Base-by-base conservation (phyloP, 345 rosid species). In the Camelina sativa region DNA sequence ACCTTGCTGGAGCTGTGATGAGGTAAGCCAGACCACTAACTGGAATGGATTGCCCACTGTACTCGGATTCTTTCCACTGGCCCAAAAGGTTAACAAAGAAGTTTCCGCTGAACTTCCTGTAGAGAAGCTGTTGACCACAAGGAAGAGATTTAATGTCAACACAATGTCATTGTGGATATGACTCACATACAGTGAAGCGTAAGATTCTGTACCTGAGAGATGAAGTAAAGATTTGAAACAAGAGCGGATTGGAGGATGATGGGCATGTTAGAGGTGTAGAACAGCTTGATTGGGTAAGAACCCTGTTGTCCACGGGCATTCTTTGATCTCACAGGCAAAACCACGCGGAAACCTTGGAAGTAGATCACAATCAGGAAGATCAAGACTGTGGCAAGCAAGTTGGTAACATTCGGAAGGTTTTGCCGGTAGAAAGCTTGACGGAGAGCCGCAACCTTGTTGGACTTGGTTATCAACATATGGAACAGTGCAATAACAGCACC, bases 331-430 rank as follows among this genome's bases (percentile, higher is more conserved):
- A 91, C 97, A 58, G 94, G 97, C 62, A 91, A 80, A 32, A 91
- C 97, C 56, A 91, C 97, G 57, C 97, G 94, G 83, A 91, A 91
- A 37, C 97, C 97, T 91, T 91, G 97, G 92, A 91, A 91, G 85
- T 91, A 89, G 77, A 89, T 86, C 43, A 91, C 97, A 69, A 91
- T 89, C 25, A 89, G 74, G 85, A 91, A 91, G 73, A 91, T 80
- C 84, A 91, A 82, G 62, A 91, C 88, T 0, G 97, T 91, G 20
- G 97, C 94, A 22, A 91, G 92, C 71, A 91, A 80, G 78, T 91
- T 91, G 11, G 97, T 91, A 65, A 91, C 97, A 62, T 91, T 91
- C 37, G 97, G 97, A 37, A 91, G 91, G 73, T 91, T 91, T 77
- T 91, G 97, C 73, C 97, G 84, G 85, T 91, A 91, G 74, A 91